phyloP scores from a whole-genome alignment of 2,329 filamentous ascomycete species.

The Dactylella cylindrospora region DNA sequence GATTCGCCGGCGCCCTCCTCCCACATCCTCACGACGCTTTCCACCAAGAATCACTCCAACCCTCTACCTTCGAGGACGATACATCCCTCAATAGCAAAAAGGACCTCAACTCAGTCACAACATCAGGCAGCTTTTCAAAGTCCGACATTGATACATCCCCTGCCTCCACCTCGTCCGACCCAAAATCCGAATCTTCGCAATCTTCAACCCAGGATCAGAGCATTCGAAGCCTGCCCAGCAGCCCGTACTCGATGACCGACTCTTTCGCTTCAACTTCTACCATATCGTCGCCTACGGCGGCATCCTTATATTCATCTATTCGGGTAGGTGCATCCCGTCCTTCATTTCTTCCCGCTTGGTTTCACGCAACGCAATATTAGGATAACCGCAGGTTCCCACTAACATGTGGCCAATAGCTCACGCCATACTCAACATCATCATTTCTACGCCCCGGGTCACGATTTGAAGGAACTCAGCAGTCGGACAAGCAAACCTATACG shows the following conservation, averaged over 20 bases:
- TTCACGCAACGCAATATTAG: slow-evolving; percentile 18
- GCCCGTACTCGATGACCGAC: slow-evolving; percentile 40
- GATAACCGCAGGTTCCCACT: slow-evolving; percentile 11
- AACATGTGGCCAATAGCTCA: slow-evolving; percentile 58
- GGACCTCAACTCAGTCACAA: slow-evolving; percentile 18
- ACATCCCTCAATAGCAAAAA: slow-evolving; percentile 12
- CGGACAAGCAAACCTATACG: slow-evolving; percentile 88
- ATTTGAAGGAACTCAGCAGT: slow-evolving; percentile 88
- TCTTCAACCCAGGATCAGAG: slow-evolving; percentile 16
- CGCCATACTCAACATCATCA: slow-evolving; percentile 78
- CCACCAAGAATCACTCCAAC: slow-evolving; percentile 20
- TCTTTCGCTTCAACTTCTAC: slow-evolving; percentile 47
- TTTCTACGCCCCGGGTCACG: slow-evolving; percentile 83
- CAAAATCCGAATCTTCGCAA: slow-evolving; percentile 27
- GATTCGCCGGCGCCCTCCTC: slow-evolving; percentile 30
- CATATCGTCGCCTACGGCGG: slow-evolving; percentile 50
- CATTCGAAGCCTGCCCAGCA: slow-evolving; percentile 27
- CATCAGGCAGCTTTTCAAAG: slow-evolving; percentile 26
- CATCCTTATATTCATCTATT: slow-evolving; percentile 48
- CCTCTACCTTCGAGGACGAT: slow-evolving; percentile 15
- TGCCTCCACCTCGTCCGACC: slow-evolving; percentile 23
- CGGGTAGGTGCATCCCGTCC: slow-evolving; percentile 29
- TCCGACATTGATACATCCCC: slow-evolving; percentile 20
- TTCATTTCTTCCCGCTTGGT: slow-evolving; percentile 3
- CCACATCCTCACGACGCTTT: slow-evolving; percentile 35